Evolutionary conservation across 2,329 filamentous ascomycete genomes (phyloP).

Genomic region (Hypoxylon rubiginosum): DNA sequence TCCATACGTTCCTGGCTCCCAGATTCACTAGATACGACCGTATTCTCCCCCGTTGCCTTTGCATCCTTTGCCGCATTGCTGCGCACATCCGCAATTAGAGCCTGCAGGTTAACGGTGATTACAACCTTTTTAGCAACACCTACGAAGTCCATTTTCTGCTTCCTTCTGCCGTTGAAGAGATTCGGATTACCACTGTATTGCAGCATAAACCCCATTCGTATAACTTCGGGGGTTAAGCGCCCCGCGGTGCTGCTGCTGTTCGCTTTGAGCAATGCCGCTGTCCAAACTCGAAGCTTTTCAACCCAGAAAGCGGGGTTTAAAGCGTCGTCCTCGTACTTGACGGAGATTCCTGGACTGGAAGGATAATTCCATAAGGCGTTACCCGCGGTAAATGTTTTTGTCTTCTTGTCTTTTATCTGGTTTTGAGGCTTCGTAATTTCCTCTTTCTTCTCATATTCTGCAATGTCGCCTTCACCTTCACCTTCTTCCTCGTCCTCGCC

Average conservation of each 20-base stretch:
- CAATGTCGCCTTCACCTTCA: background rate
- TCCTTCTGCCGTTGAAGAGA: slow-evolving; percentile 33
- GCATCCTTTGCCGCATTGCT: slow-evolving; percentile 2
- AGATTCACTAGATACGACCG: slow-evolving; percentile 48
- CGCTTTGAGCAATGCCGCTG: slow-evolving; percentile 22
- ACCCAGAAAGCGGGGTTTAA: slow-evolving; percentile 14
- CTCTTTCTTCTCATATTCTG: background rate
- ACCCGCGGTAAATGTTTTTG: background rate
- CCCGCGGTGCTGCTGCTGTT: slow-evolving; percentile 34
- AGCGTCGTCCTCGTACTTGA: background rate
- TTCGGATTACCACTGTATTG: slow-evolving; percentile 35
- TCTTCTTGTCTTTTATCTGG: background rate
- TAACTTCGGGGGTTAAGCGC: slow-evolving; percentile 39
- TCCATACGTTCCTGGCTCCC: slow-evolving; percentile 19
- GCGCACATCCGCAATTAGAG: slow-evolving; percentile 35
- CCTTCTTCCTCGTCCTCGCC: background rate
- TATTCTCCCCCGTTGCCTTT: slow-evolving; percentile 42
- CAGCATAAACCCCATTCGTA: slow-evolving; percentile 42
- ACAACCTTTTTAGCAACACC: slow-evolving; percentile 36
- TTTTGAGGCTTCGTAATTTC: background rate
- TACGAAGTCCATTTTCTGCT: slow-evolving; percentile 27
- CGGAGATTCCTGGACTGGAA: background rate
- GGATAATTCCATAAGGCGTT: slow-evolving; percentile 25
- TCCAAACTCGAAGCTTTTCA: slow-evolving; percentile 23
- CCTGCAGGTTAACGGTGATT: slow-evolving; percentile 24